These are phyloP conservation scores for Trichophyton verrucosum DNA, from an alignment of 2,329 filamentous ascomycete genomes.

Conservation along the genomic window DNA sequence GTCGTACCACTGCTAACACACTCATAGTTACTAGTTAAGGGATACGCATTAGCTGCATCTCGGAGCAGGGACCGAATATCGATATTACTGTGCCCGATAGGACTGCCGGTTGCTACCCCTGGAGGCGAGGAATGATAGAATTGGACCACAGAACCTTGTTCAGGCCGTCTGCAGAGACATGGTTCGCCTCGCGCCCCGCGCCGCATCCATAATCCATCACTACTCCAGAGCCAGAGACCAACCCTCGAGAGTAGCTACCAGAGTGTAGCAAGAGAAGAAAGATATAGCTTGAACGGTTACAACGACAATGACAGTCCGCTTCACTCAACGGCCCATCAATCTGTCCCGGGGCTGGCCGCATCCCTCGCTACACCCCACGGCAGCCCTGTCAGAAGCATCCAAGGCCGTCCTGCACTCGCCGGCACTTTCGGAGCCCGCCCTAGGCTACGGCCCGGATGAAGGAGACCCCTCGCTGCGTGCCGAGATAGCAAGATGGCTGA, in stretches of 20 bases:
- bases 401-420: constrained; percentile 50
- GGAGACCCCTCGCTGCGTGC: constrained; percentile 58
- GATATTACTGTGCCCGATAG: not conserved
- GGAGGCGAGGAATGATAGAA: not conserved
- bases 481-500: constrained; percentile 59
- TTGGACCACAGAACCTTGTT: not conserved
- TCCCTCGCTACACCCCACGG: constrained; percentile 51
- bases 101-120: not conserved
- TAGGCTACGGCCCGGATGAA: constrained; percentile 67
- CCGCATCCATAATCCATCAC: not conserved
- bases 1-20: no score
- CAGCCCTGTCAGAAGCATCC: constrained; percentile 49
- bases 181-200: not conserved
- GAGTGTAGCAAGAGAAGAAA: not conserved
- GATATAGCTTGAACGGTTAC: no score
- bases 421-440: constrained; percentile 46
- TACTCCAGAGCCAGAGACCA: not conserved
- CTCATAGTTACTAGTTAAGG: not conserved
- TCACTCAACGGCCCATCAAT: constrained; percentile 23
- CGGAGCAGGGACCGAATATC: not conserved
- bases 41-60: not conserved
- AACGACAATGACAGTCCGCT: not conserved
- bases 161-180: not conserved
- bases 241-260: not conserved
- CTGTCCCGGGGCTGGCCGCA: constrained; percentile 38